Percentiles rank a stretch among this genome's conserved stretches.
Conservation (phyloP, 2,329 filamentous ascomycete species). For the Thermoascus crustaceus region DNA sequence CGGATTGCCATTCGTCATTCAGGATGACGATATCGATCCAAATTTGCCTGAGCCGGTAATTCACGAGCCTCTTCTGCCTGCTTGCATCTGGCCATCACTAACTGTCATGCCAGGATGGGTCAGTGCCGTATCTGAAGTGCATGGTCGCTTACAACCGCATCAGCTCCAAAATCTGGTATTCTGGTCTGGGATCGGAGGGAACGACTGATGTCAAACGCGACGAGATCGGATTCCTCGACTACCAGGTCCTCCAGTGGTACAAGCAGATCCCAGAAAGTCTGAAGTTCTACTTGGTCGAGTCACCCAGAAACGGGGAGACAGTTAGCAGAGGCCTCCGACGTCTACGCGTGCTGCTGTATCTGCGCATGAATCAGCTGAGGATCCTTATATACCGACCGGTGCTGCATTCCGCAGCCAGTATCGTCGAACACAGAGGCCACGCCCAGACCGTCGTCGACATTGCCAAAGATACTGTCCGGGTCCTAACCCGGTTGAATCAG, state of each 20-base stretch:
- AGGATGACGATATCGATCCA: slow-evolving; percentile 78
- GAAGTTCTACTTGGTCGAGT: slow-evolving; percentile 52
- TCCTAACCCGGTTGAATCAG: slow-evolving; percentile 54
- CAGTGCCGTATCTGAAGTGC: slow-evolving; percentile 63
- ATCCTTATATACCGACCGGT: slow-evolving; percentile 84
- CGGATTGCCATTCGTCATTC: slow-evolving; percentile 74
- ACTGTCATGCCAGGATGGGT: slow-evolving; percentile 28
- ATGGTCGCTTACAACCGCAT: slow-evolving; percentile 82
- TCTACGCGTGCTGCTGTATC: slow-evolving; percentile 72
- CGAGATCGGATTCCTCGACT: slow-evolving; percentile 73
- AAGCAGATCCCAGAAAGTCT: slow-evolving; percentile 59
- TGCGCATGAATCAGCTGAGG: slow-evolving; percentile 82
- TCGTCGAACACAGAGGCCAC: slow-evolving; percentile 64
- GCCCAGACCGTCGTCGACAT: slow-evolving; percentile 62
- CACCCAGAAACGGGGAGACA: slow-evolving; percentile 39
- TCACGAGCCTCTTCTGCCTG: not conserved
- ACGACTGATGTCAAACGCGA: slow-evolving; percentile 59
- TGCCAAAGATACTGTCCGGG: slow-evolving; percentile 56
- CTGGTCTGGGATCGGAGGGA: slow-evolving; percentile 63
- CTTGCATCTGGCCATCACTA: slow-evolving; percentile 8
- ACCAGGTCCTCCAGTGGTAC: slow-evolving; percentile 82
- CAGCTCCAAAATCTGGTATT: slow-evolving; percentile 77
- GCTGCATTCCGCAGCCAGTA: slow-evolving; percentile 74
- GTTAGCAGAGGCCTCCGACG: slow-evolving; percentile 61
- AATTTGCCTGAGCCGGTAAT: slow-evolving; percentile 68